Evolutionary conservation across 2,329 filamentous ascomycete species (phyloP).

Genomic region (Berkeleyomyces rouxiae): DNA sequence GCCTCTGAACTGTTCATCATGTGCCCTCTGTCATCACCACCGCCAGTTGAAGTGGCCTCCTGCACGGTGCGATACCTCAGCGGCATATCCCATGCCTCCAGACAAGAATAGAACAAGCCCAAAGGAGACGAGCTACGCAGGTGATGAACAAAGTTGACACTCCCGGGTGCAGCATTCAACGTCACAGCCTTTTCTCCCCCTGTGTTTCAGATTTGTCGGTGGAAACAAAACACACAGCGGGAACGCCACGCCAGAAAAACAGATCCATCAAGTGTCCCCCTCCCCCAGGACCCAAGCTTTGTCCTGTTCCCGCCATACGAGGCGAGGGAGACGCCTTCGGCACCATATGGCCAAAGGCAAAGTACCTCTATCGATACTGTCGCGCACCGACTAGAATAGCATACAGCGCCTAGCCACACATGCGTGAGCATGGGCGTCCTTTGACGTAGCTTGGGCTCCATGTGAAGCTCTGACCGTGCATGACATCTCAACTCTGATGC

Average conservation of each 20-base stretch:
- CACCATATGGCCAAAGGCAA: not conserved
- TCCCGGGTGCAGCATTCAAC: too few species aligned
- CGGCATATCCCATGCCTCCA: not conserved
- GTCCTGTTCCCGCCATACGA: not conserved
- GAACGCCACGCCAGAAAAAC: too few species aligned
- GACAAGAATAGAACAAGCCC: not conserved
- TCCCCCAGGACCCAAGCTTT: not conserved
- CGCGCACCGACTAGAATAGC: not conserved
- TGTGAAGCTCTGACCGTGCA: not conserved
- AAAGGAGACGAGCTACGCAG: not conserved
- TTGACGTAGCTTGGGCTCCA: not conserved
- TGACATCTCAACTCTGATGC: too few species aligned
- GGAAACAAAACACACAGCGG: not conserved
- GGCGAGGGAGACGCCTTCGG: too few species aligned
- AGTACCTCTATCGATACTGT: not conserved
- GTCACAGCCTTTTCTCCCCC: not conserved
- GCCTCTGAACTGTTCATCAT: not conserved
- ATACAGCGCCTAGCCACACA: not conserved
- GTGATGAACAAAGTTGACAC: not conserved
- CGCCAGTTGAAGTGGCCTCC: not conserved
- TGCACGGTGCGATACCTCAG: not conserved
- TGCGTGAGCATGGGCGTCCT: too few species aligned
- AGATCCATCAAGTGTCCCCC: not conserved
- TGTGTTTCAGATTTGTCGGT: not conserved
- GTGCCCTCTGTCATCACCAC: not conserved